Conservation (phyloP, 805 yeast species). For the Candida caryicola region DNA sequence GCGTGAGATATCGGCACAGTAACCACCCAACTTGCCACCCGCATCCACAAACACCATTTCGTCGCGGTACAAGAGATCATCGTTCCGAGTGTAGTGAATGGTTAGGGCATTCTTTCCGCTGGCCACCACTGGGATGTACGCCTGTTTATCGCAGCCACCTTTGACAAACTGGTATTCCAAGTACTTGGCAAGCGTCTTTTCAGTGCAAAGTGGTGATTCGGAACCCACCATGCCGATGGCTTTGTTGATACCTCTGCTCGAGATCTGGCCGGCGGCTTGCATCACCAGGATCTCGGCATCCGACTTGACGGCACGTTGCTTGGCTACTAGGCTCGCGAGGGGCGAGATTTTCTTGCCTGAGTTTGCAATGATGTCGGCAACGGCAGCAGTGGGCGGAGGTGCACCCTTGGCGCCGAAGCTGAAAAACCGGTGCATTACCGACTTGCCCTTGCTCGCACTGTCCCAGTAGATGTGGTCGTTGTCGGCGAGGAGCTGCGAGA, state of each 20-base stretch:
- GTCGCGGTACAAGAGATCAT: constrained; percentile 69
- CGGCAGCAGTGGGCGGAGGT: constrained; percentile 9
- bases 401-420: background rate
- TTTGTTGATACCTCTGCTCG: constrained; percentile 78
- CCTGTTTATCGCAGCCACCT: constrained; percentile 87
- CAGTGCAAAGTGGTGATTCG: constrained; percentile 53
- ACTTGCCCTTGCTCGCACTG: constrained; percentile 18
- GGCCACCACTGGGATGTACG: constrained; percentile 95
- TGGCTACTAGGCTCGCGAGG: constrained; percentile 41
- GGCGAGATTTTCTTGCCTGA: constrained; percentile 41
- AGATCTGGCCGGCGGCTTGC: constrained; percentile 79
- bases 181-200: constrained; percentile 74
- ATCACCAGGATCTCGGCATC: constrained; percentile 71
- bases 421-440: constrained; percentile 21
- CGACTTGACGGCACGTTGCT: constrained; percentile 69
- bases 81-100: constrained; percentile 92
- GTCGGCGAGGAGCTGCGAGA: constrained; percentile 47
- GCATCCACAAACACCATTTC: constrained; percentile 94
- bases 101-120: constrained; percentile 87
- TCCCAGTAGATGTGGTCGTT: constrained; percentile 59
- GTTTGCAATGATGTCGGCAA: constrained; percentile 21
- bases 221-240: constrained; percentile 64
- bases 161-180: constrained; percentile 77
- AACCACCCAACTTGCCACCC: constrained; percentile 90
- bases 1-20: constrained; percentile 92